Evolutionary conservation across 441 rosid genomes (phyloP), one percentile per base, ranked within the genome.

Genomic region (Eutrema salsugineum): DNA sequence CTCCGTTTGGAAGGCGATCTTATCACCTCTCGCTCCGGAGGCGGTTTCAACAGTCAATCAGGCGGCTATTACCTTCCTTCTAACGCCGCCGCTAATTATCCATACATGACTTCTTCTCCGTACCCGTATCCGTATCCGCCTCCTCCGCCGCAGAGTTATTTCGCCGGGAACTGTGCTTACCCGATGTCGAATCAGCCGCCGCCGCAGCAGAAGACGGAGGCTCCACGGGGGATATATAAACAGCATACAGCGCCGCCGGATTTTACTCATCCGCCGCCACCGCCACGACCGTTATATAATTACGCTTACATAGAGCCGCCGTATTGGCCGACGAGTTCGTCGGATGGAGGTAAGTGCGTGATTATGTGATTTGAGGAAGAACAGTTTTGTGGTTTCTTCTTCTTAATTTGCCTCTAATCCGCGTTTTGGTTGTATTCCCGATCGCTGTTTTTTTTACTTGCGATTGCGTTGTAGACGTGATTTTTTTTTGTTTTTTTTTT

Each of bases 1-100:
- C 12, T 83, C 40, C 47, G 47, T 20, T 75, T 83, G 58, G 63
- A 77, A 6, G 84, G 80, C 10, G 42, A 72, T 9, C 56, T 44
- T 10, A 47, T 51, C 42, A 36, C 27, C 11, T 15, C 32, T 43
- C 63, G 11, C 7, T 46, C 49, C 1, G 49, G 68, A 8, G 73
- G 68, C 6, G 40, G 40, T 22, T 67, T 40, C 42, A 19, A 43
- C 63, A 33, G 50, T 60, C 73, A 44, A 1, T 50, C 73, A 16
- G 73, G 78, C 32, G 73, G 78, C 32, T 33, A 33, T 43, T 59
- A 42, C 63, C 55, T 30, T 66, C 68, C 77, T 57, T 2, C 68
- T 4, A 40, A 35, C 61, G 5, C 44, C 43, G 33, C 61, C 33
- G 62, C 14, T 61, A 39, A 30, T 15, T 30, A 53, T 53, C 46